Evolutionary conservation across 2,329 filamentous ascomycete genomes (phyloP).

Genomic region (Botrytis paeoniae): DNA sequence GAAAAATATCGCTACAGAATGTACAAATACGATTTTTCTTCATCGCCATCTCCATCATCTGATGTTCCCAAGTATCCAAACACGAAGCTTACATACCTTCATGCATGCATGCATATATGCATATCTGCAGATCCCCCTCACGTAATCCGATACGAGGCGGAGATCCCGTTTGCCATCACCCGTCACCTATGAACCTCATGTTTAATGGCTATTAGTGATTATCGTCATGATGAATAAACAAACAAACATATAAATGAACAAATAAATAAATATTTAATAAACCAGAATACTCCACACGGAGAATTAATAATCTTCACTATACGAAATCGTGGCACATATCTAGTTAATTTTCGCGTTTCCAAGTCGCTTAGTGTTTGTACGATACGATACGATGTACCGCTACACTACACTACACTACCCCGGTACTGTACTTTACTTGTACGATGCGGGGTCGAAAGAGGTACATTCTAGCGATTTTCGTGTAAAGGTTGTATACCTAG

Average conservation of each 20-base stretch:
- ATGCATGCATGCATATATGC: neutral
- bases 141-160: constrained; percentile 17
- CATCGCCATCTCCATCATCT: neutral
- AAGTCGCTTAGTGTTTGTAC: neutral
- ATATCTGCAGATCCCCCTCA: constrained; percentile 3
- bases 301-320: neutral
- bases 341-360: no score
- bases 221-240: neutral
- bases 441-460: neutral
- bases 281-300: neutral
- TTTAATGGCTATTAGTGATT: neutral
- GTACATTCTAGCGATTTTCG: neutral
- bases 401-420: neutral
- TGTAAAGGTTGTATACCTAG: neutral
- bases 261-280: neutral
- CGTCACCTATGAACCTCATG: neutral
- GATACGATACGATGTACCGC: neutral
- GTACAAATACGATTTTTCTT: neutral
- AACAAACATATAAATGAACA: no score
- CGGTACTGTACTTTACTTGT: no score
- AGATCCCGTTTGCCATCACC: neutral
- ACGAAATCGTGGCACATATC: neutral
- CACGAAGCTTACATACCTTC: constrained; percentile 8
- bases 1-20: neutral
- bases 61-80: neutral